phyloP scores from a whole-genome alignment of 805 yeast species.

The Wickerhamomyces kurtzmanii region DNA sequence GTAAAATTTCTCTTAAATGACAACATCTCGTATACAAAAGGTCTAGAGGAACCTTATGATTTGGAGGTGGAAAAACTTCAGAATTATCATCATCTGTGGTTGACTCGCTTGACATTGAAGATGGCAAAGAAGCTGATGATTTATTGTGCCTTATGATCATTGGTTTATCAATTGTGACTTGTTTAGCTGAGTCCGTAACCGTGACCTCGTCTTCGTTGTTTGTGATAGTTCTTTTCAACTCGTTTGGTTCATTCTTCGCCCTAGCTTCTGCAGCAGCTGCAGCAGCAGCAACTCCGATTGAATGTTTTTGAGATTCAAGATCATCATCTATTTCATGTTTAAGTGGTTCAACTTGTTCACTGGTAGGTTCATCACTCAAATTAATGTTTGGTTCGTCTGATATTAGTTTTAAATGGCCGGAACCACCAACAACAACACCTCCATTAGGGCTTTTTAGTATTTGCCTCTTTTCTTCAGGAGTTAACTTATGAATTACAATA shows the following conservation, averaged over 20 bases:
- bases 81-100: slow-evolving; percentile 10
- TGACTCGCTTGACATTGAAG: slow-evolving; percentile 10
- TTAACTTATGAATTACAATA: slow-evolving; percentile 41
- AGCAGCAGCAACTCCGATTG: slow-evolving; percentile 22
- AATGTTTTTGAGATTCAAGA: slow-evolving; percentile 15
- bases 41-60: slow-evolving; percentile 39
- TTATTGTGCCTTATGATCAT: slow-evolving; percentile 27
- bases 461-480: slow-evolving; percentile 43
- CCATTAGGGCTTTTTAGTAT: slow-evolving; percentile 36
- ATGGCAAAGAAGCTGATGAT: slow-evolving; percentile 14
- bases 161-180: slow-evolving; percentile 32
- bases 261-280: slow-evolving; percentile 27
- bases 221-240: slow-evolving; percentile 16
- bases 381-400: slow-evolving; percentile 1
- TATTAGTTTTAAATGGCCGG: slow-evolving; percentile 49
- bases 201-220: slow-evolving; percentile 28
- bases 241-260: slow-evolving; percentile 22
- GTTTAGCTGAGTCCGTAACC: slow-evolving; percentile 21
- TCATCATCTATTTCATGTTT: slow-evolving; percentile 18
- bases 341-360: slow-evolving; percentile 4
- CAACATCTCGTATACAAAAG: slow-evolving; percentile 86
- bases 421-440: slow-evolving; percentile 74
- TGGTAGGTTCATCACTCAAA: background rate
- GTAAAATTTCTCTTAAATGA: slow-evolving; percentile 82
- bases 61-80: slow-evolving; percentile 19